Percentiles rank a stretch among this genome's conserved stretches.
Conservation (phyloP, 495 filamentous ascomycete species). For the Hypoxylon perforatum region DNA sequence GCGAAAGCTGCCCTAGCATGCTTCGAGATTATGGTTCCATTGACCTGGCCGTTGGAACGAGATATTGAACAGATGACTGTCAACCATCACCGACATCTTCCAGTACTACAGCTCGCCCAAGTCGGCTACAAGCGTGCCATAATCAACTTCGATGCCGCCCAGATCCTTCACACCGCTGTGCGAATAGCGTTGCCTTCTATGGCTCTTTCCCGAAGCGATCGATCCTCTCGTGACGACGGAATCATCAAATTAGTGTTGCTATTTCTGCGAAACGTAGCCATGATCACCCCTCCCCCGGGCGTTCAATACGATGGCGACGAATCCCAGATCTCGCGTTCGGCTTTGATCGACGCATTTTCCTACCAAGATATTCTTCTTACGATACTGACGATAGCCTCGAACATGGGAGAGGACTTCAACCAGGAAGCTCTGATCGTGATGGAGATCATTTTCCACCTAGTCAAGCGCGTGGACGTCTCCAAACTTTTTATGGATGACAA, state of each 20-base stretch:
- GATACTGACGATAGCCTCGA: slow-evolving; percentile 85
- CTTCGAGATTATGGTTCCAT: slow-evolving; percentile 89
- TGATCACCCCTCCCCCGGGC: slow-evolving; percentile 76
- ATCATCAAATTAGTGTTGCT: slow-evolving; percentile 93
- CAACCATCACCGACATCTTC: slow-evolving; percentile 91
- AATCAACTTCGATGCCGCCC: slow-evolving; percentile 79
- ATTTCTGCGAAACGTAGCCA: slow-evolving; percentile 85
- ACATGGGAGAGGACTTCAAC: slow-evolving; percentile 91
- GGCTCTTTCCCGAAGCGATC: slow-evolving; percentile 78
- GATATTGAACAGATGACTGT: slow-evolving; percentile 81
- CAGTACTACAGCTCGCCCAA: slow-evolving; percentile 88
- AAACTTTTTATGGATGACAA: slow-evolving; percentile 87
- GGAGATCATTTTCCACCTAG: slow-evolving; percentile 89
- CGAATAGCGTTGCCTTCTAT: slow-evolving; percentile 89
- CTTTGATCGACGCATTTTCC: slow-evolving; percentile 87
- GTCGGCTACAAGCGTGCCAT: slow-evolving; percentile 88
- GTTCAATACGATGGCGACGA: slow-evolving; percentile 74
- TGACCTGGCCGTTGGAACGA: slow-evolving; percentile 94
- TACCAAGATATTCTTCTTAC: slow-evolving; percentile 89
- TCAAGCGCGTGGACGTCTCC: slow-evolving; percentile 88
- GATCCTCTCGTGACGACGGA: slow-evolving; percentile 83
- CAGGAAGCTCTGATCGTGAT: slow-evolving; percentile 86
- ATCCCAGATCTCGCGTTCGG: slow-evolving; percentile 86
- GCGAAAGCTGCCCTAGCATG: slow-evolving; percentile 79
- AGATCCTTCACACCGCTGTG: slow-evolving; percentile 80